Conservation (phyloP, 768 basidiomycete species). For the Russula vinacea region DNA sequence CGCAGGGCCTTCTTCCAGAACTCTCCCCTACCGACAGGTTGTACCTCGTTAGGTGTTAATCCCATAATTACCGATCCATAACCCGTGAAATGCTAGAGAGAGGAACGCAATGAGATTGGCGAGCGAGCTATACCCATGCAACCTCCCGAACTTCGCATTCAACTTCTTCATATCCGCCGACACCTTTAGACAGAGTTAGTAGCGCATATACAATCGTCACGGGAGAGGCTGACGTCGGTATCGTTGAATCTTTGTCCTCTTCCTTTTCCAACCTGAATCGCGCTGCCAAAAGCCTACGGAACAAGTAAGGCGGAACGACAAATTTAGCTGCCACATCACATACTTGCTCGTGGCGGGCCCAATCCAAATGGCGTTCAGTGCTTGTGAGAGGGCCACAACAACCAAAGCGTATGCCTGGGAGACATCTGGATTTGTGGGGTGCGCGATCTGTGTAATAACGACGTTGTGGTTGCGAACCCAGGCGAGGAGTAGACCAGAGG, state of each 20-base stretch:
- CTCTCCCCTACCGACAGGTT: neutral
- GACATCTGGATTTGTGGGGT: slow-evolving; percentile 55
- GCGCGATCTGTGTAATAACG: slow-evolving; percentile 47
- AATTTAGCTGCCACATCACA: slow-evolving; percentile 29
- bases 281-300: slow-evolving; percentile 65
- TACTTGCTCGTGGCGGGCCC: slow-evolving; percentile 71
- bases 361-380: slow-evolving; percentile 62
- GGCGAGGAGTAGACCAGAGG: slow-evolving; percentile 51
- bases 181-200: slow-evolving; percentile 41
- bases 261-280: slow-evolving; percentile 71
- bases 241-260: slow-evolving; percentile 66
- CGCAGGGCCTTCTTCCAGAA: neutral
- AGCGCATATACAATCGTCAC: slow-evolving; percentile 22
- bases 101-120: slow-evolving; percentile 61
- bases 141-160: slow-evolving; percentile 59
- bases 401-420: slow-evolving; percentile 60
- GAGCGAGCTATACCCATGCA: slow-evolving; percentile 69
- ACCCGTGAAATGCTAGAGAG: slow-evolving; percentile 62
- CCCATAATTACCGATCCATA: slow-evolving; percentile 63
- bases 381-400: slow-evolving; percentile 47
- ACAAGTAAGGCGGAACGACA: neutral
- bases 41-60: slow-evolving; percentile 34
- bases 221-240: slow-evolving; percentile 50
- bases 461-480: slow-evolving; percentile 60
- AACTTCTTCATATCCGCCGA: slow-evolving; percentile 67